Evolutionary conservation across 1,284 basidiomycete species (phyloP), one percentile per base, ranked within the genome.

Genomic region (Melampsora americana): DNA sequence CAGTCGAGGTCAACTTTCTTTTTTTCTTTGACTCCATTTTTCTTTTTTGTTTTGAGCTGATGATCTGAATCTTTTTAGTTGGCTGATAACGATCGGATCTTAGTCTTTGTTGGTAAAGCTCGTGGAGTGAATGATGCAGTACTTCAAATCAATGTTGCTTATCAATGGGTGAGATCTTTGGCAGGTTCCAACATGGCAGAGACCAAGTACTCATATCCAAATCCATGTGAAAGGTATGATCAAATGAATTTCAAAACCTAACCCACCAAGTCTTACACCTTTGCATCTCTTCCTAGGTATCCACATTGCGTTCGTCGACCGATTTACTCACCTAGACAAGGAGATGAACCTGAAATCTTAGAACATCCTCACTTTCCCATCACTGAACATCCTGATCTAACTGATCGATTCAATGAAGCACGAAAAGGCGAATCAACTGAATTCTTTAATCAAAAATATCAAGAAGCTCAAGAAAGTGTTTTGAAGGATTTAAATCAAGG

Each of bases 191-290:
- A 32, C 14, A 48, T 48, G 7, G 66, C 66, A 2, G 66, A 69
- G 7, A 53, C 44, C 12, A 69, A 69, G 23, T 69, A 69, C 32
- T 46, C n/a, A 12, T 69, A 69, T 26, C 66, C 66, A 30, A 69
- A 69, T n/a, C 66, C 66, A 5, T 69, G 66, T 32, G 66, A 69
- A 32, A 46, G 66, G 66, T 69, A 20, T 48, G 50, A n/a, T 9
- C 4, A 26, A 56, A 28, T 56, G 18, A 1, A n/a, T 23, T 14
- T 14, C 35, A 39, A 12, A 20, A 9, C 20, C 20, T 28, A 5
- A 30, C 5, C 1, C 23, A 5, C 4, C 5, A 44, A 42, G 1
- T 6, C 28, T 12, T 20, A 23, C 2, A 35, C 14, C 23, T 39
- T 26, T 35, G 42, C 23, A 18, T 0, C 7, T 35, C 14, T 20